Evolutionary conservation across 257 asterid genomes (phyloP).

Genomic region (Scutellaria galericulata): DNA sequence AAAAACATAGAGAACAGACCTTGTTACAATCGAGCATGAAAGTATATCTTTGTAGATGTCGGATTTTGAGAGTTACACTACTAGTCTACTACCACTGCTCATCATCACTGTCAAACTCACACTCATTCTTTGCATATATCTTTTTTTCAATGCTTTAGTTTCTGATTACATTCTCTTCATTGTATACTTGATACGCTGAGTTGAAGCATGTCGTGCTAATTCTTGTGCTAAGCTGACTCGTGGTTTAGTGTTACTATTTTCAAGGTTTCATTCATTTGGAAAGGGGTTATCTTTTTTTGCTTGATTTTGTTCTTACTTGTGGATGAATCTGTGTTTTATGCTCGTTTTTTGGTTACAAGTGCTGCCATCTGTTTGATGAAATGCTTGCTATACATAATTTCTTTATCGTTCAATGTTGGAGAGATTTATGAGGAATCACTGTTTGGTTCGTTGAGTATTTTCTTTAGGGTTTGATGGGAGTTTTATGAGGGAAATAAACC

Average conservation of each 20-base stretch:
- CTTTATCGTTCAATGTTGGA: neutral
- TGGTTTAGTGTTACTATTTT: neutral
- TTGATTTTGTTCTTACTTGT: neutral
- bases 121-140: no score
- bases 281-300: neutral
- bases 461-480: no score
- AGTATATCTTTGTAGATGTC: neutral
- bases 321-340: constrained; percentile 23
- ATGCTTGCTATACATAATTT: constrained; percentile 4
- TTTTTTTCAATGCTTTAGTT: no score
- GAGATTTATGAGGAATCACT: neutral
- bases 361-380: constrained; percentile 34
- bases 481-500: neutral
- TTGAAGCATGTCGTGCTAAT: no score
- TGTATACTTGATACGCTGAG: no score
- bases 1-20: constrained; percentile 45
- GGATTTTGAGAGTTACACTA: no score
- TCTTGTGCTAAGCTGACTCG: constrained; percentile 10
- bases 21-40: constrained; percentile 4
- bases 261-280: neutral
- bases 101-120: no score
- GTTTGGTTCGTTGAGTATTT: constrained; percentile 2
- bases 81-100: no score
- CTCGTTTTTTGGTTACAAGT: constrained; percentile 2
- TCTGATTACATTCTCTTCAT: no score